Evolutionary conservation across 106 monocot genomes (phyloP).

Genomic region (Apostasia shenzhenica): DNA sequence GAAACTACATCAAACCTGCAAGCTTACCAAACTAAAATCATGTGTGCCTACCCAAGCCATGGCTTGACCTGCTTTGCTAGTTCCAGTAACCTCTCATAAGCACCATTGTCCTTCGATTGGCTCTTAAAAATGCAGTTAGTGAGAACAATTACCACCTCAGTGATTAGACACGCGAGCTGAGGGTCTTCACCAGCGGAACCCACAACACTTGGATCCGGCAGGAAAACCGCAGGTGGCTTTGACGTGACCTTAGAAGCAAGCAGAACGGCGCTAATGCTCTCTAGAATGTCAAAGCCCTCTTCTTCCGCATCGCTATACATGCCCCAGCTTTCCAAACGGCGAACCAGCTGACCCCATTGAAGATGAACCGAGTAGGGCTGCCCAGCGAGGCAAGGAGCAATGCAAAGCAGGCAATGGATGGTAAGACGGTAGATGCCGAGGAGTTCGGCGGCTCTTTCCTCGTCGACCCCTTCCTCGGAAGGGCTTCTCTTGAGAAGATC

Average conservation of each 20-base stretch:
- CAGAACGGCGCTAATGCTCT: conserved; percentile 24
- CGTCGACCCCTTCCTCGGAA: background rate
- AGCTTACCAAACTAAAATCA: background rate
- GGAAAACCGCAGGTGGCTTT: background rate
- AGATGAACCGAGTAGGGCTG: conserved; percentile 46
- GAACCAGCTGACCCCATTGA: conserved; percentile 38
- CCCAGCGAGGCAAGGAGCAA: conserved; percentile 46
- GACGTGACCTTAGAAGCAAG: background rate
- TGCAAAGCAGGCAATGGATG: conserved; percentile 47
- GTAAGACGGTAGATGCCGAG: conserved; percentile 39
- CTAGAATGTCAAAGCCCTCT: conserved; percentile 36
- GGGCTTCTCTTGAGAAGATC: conserved; percentile 18
- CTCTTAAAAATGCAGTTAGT: conserved; percentile 33
- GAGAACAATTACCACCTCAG: conserved; percentile 24
- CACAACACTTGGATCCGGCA: conserved; percentile 25
- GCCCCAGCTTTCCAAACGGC: conserved; percentile 46
- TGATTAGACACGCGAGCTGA: conserved; percentile 25
- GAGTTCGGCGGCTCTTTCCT: conserved; percentile 22
- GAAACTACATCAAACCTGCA: background rate
- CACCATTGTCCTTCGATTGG: conserved; percentile 16
- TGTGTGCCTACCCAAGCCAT: conserved; percentile 39
- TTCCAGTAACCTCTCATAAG: conserved; percentile 30
- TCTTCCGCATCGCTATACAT: conserved; percentile 38
- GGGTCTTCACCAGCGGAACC: conserved; percentile 25
- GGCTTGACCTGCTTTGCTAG: conserved; percentile 44